phyloP scores from a whole-genome alignment of 1,284 basidiomycete genomes.

The Vanrija pseudolonga region DNA sequence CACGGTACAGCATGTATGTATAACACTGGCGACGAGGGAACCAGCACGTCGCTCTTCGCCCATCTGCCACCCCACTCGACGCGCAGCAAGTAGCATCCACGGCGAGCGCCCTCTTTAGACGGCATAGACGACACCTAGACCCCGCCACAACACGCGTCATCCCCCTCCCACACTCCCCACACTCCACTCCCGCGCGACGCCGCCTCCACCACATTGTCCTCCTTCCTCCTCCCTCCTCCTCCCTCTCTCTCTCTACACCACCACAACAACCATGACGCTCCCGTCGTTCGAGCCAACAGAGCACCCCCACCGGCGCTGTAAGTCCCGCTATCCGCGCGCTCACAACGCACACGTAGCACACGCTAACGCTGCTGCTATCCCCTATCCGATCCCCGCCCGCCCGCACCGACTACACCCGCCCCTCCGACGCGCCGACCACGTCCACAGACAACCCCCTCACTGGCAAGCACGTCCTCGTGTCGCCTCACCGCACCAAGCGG shows the following conservation, averaged over 20 bases:
- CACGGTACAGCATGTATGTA: too few species aligned
- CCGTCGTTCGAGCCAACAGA: conserved; percentile 40
- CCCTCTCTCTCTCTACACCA: too few species aligned
- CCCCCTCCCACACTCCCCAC: neutral
- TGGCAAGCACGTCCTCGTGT: conserved; percentile 66
- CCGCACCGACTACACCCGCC: too few species aligned
- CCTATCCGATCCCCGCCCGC: neutral
- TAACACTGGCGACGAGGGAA: too few species aligned
- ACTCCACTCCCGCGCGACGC: neutral
- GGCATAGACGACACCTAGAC: conserved; percentile 18
- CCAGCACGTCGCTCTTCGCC: too few species aligned
- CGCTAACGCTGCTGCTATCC: neutral
- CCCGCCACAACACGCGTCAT: neutral
- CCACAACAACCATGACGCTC: neutral
- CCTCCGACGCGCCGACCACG: too few species aligned
- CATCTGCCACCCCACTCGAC: too few species aligned
- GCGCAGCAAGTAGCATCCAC: too few species aligned
- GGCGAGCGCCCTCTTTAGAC: too few species aligned
- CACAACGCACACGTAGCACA: neutral
- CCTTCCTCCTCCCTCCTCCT: neutral
- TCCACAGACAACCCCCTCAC: conserved; percentile 48
- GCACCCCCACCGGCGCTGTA: conserved; percentile 45
- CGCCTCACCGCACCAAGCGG: conserved; percentile 62
- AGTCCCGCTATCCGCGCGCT: conserved; percentile 5
- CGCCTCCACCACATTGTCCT: neutral